These are phyloP conservation scores for Malassezia psittaci DNA, from an alignment of 1,284 basidiomycete genomes.

Conservation along the genomic window DNA sequence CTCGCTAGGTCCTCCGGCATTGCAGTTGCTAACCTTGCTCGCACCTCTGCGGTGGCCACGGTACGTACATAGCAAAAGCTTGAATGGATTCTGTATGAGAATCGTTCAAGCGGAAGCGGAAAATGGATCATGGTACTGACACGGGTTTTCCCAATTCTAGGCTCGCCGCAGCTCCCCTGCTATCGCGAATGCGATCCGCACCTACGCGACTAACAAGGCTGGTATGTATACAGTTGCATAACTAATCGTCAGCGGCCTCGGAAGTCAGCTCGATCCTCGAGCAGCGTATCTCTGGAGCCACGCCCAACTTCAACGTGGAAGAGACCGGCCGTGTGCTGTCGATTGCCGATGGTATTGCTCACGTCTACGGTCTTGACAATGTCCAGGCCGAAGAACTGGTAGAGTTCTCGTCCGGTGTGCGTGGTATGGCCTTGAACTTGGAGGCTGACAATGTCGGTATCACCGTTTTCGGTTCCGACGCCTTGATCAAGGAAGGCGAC, in stretches of 20 bases:
- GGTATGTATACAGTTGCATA: constrained; percentile 54
- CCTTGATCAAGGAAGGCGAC: constrained; percentile 98
- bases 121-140: no score
- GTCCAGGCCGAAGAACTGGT: constrained; percentile 99
- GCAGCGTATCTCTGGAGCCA: constrained; percentile 87
- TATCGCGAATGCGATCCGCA: constrained; percentile 43
- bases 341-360: constrained; percentile 99
- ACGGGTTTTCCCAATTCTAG: constrained; percentile 24
- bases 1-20: constrained; percentile 43
- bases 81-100: no score
- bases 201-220: constrained; percentile 95
- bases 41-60: constrained; percentile 36
- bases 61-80: constrained; percentile 19
- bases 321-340: constrained; percentile 97
- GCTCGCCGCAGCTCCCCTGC: constrained; percentile 53
- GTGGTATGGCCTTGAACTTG: constrained; percentile 91
- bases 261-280: constrained; percentile 99
- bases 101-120: no score
- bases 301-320: constrained; percentile 84
- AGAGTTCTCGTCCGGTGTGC: constrained; percentile 96
- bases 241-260: constrained; percentile 65
- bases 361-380: constrained; percentile 75
- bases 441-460: constrained; percentile 99
- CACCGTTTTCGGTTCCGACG: constrained; percentile 99
- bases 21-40: constrained; percentile 44